Percentiles rank a stretch among this genome's conserved stretches.
phyloP scores from a whole-genome alignment of 345 rosid species.

The Syzygium jambos region DNA sequence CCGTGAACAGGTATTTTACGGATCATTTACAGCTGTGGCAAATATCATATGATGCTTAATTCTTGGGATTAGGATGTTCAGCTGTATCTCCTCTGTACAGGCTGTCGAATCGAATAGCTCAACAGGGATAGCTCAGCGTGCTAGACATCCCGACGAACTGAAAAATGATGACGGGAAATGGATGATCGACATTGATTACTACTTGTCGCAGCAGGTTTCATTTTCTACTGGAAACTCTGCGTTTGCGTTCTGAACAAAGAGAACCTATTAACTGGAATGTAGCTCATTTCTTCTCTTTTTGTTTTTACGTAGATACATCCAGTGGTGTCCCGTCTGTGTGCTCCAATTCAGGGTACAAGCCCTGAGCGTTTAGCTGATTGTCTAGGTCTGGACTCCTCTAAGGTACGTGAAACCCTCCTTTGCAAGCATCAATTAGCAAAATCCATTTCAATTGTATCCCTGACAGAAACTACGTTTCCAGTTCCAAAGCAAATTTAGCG shows the following conservation, averaged over 20 bases:
- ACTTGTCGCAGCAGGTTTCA: slow-evolving; percentile 63
- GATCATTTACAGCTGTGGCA: not conserved
- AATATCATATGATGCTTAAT: not conserved
- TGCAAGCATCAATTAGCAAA: not conserved
- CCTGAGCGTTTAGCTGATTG: slow-evolving; percentile 94
- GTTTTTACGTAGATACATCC: slow-evolving; percentile 66
- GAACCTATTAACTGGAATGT: not conserved
- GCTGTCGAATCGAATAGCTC: slow-evolving; percentile 51
- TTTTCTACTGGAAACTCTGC: not conserved
- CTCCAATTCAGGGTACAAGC: slow-evolving; percentile 94
- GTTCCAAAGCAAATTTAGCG: slow-evolving; percentile 65
- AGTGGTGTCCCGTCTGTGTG: slow-evolving; percentile 88
- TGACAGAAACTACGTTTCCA: slow-evolving; percentile 12
- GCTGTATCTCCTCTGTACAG: slow-evolving; percentile 23
- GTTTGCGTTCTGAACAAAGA: no score
- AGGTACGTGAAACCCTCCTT: slow-evolving; percentile 35
- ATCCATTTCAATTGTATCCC: not conserved
- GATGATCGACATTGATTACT: slow-evolving; percentile 95
- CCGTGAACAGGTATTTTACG: slow-evolving; percentile 71
- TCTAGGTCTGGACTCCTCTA: slow-evolving; percentile 92
- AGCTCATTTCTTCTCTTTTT: not conserved
- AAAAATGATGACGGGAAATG: slow-evolving; percentile 71
- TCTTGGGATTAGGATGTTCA: not conserved
- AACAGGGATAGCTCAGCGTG: slow-evolving; percentile 83
- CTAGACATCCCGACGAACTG: slow-evolving; percentile 95